phyloP scores from a whole-genome alignment of 176 grass and related monocot genomes.

The Oryza meridionalis region DNA sequence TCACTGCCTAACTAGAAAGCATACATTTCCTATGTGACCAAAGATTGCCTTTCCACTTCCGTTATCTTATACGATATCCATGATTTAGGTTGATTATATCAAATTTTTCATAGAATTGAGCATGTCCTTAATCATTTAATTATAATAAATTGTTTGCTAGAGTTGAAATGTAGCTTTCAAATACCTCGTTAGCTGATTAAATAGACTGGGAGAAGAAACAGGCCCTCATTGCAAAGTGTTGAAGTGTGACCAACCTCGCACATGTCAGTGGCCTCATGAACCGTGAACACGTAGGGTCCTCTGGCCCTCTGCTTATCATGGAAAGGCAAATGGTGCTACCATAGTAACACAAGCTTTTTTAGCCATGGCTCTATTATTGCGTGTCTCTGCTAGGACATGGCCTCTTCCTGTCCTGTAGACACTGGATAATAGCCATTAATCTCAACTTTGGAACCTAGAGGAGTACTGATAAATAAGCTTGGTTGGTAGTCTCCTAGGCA shows the following conservation, averaged over 20 bases:
- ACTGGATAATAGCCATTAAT: conserved; percentile 10
- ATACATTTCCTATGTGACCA: background rate
- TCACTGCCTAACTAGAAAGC: background rate
- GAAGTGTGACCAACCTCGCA: conserved; percentile 14
- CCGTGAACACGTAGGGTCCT: conserved; percentile 8
- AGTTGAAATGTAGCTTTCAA: conserved; percentile 20
- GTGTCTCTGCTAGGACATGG: background rate
- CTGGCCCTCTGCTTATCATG: conserved; percentile 6
- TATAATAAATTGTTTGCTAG: background rate
- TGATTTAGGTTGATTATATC: background rate
- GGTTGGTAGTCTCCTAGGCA: conserved; percentile 13
- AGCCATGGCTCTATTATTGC: conserved; percentile 27
- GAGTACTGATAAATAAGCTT: conserved; percentile 22
- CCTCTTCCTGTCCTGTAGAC: background rate
- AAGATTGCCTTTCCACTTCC: background rate
- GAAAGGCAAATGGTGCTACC: conserved; percentile 12
- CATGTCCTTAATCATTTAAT: background rate
- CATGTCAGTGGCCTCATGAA: conserved; percentile 20
- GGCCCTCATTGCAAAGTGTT: background rate
- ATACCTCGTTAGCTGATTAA: background rate
- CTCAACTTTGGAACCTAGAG: conserved; percentile 20
- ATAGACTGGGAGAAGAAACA: background rate
- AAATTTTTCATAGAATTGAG: background rate
- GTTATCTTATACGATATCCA: background rate
- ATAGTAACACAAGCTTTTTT: background rate